Conservation (phyloP, 495 filamentous ascomycete genomes). For the Aspergillus haitiensis region DNA sequence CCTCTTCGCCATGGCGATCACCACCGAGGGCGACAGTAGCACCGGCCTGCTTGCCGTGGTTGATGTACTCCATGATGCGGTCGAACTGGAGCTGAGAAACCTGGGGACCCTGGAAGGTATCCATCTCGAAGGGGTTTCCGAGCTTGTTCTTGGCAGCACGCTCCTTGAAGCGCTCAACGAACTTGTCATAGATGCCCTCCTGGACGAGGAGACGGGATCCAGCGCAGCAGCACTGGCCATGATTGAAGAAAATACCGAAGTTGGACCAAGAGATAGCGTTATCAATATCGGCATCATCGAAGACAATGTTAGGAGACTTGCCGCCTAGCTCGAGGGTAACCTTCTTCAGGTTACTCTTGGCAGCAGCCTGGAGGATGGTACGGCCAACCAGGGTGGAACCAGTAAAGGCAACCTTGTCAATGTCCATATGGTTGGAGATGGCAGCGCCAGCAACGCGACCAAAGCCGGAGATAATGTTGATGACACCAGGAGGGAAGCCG, state of each 20-base stretch:
- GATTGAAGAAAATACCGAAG: constrained; percentile 99
- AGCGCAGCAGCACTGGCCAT: constrained; percentile 98
- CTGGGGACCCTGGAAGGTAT: constrained; percentile 97
- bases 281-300: constrained; percentile 93
- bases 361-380: constrained; percentile 93
- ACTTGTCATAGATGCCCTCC: constrained; percentile 94
- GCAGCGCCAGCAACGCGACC: constrained; percentile 89
- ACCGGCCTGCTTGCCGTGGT: constrained; percentile 82
- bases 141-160: constrained; percentile 80
- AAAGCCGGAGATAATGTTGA: constrained; percentile 94
- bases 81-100: constrained; percentile 94
- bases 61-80: constrained; percentile 97
- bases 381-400: constrained; percentile 91
- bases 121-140: constrained; percentile 82
- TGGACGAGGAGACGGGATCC: constrained; percentile 96
- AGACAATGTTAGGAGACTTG: constrained; percentile 98
- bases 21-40: constrained; percentile 85
- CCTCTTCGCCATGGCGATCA: constrained; percentile 82
- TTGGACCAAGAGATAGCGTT: constrained; percentile 97
- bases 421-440: constrained; percentile 90
- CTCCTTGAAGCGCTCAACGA: constrained; percentile 83
- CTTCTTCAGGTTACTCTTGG: constrained; percentile 96
- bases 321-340: constrained; percentile 97
- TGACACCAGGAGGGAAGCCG: constrained; percentile 92
- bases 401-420: constrained; percentile 99